phyloP scores from a whole-genome alignment of 441 rosid species.

The Populus hybrid region DNA sequence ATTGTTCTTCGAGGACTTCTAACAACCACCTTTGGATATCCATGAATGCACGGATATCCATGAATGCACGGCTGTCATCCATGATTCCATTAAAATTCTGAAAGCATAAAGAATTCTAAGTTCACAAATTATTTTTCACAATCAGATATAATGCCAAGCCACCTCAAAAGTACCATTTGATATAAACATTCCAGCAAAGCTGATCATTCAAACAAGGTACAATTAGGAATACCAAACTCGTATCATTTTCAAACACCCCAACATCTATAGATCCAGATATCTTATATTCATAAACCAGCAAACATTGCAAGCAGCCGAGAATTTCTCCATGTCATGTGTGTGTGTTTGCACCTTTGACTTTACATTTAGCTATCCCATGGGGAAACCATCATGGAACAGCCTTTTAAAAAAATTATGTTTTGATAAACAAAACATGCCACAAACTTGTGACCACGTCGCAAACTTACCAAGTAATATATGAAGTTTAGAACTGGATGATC shows the following conservation, averaged over 20 bases:
- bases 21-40: background rate
- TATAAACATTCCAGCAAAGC: background rate
- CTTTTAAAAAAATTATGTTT: background rate
- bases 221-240: background rate
- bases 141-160: background rate
- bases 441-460: constrained; percentile 5
- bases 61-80: background rate
- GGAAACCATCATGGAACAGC: background rate
- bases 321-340: background rate
- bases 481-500: constrained; percentile 82
- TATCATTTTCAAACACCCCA: background rate
- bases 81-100: background rate
- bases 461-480: constrained; percentile 74
- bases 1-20: background rate
- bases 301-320: background rate
- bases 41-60: background rate
- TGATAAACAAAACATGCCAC: background rate
- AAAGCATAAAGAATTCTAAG: background rate
- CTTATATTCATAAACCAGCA: background rate
- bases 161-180: background rate
- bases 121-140: background rate
- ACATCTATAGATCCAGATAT: background rate
- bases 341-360: background rate
- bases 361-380: background rate
- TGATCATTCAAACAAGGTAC: background rate